These are phyloP conservation scores for Rhizomucor pusillus DNA, from an alignment of 371 early-diverging fungal species.

Conservation along the genomic window DNA sequence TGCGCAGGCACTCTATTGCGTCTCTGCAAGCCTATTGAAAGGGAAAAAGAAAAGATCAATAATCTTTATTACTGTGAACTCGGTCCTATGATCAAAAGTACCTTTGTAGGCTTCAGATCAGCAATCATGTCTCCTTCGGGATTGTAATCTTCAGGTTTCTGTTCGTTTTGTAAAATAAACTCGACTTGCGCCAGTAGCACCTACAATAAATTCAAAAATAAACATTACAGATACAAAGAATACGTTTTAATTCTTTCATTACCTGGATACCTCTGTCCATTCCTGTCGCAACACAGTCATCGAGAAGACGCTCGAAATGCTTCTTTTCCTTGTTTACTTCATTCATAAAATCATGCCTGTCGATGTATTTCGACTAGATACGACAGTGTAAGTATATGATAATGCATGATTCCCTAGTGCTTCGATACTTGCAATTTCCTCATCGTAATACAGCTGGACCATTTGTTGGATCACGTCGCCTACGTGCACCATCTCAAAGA, in stretches of 20 bases:
- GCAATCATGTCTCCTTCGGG: constrained; percentile 50
- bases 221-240: neutral
- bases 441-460: constrained; percentile 82
- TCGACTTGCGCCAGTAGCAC: constrained; percentile 77
- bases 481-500: constrained; percentile 86
- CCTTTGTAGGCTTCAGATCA: constrained; percentile 70
- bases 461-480: constrained; percentile 87
- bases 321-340: constrained; percentile 82
- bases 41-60: neutral
- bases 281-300: constrained; percentile 83
- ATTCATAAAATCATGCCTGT: constrained; percentile 82
- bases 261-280: constrained; percentile 84
- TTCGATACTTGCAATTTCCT: constrained; percentile 51
- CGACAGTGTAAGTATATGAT: neutral
- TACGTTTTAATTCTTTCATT: neutral
- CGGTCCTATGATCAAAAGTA: constrained; percentile 48
- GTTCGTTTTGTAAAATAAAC: constrained; percentile 64
- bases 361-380: constrained; percentile 59
- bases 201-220: constrained; percentile 14
- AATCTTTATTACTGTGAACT: too few species aligned
- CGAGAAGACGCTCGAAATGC: constrained; percentile 73
- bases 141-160: constrained; percentile 66
- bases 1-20: constrained; percentile 75
- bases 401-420: neutral
- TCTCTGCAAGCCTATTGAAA: constrained; percentile 54